Base-by-base conservation (phyloP, 768 basidiomycete species). In the Xanthoconium purpureum region DNA sequence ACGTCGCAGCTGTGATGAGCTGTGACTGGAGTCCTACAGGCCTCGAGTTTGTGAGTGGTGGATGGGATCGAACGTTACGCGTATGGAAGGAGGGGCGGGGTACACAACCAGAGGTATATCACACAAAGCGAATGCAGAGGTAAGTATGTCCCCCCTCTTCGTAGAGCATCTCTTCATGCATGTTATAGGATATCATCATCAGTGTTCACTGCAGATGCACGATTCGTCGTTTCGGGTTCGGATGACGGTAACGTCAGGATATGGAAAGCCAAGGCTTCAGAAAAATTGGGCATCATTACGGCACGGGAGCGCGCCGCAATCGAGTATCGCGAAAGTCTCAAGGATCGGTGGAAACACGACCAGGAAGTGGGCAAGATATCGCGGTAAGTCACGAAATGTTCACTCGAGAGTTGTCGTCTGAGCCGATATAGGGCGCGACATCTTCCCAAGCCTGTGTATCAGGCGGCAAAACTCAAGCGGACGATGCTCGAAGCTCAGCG, bases 71-170 rank as follows among this genome's bases (percentile, higher is more conserved):
- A 44, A 98, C 95, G 3, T 80, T 98, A 44, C 78, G 95, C 56
- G 83, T 98, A 71, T 99, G 96, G 96, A 86, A 87, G 62, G 86
- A 92, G 63, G 91, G 89, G 29, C 83, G 80, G 40, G 94, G 95
- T 0, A 84, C 84, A 32, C 79, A 80, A 8, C 84, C 89, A 15
- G 96, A 98, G 69, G 88, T 94, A 8, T 99, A 98, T 68, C 96
- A 98, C 71, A 96, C 94, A 15, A 98, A 98, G 75, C 90, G 97
- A 44, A 99, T 99, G 97, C 97, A 98, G 72, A 83, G 94, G 91
- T 92, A 49, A 38, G 76, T 56, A 18, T 1, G 11, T 38, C n/a
- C 12, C 9, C 24, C 15, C 13, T 45, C 36, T 32, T 38, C 5
- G 15, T 15, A 36, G 35, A 38, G 13, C 20, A 14, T 50, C 40